Evolutionary conservation across 805 yeast genomes (phyloP).

Genomic region (Tetrapisispora fleetii): DNA sequence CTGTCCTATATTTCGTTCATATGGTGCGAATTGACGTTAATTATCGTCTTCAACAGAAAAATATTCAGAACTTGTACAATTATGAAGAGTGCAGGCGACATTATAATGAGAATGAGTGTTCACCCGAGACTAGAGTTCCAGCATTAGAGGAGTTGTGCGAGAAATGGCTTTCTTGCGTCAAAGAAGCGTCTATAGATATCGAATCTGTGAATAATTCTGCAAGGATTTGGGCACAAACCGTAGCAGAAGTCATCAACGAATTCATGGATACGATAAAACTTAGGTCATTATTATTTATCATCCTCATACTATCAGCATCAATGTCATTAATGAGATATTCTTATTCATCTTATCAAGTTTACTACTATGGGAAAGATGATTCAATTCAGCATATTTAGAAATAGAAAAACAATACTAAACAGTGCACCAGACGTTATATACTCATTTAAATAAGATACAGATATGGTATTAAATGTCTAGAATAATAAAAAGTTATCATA

Average conservation of each 20-base stretch:
- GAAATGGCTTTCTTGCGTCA: conserved; percentile 74
- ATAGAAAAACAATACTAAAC: background rate
- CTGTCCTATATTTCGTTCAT: conserved; percentile 40
- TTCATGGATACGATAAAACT: conserved; percentile 62
- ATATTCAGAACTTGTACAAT: conserved; percentile 48
- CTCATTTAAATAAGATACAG: background rate
- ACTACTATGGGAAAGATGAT: conserved; percentile 3
- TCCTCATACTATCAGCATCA: conserved; percentile 40
- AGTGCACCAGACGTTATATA: background rate
- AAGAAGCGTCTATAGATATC: conserved; percentile 1
- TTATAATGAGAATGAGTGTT: conserved; percentile 64
- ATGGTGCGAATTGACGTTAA: conserved; percentile 63
- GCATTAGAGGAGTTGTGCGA: conserved; percentile 62
- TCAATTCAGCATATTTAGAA: background rate
- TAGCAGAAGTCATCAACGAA: conserved; percentile 74
- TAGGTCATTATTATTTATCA: conserved; percentile 49
- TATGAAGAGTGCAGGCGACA: conserved; percentile 60
- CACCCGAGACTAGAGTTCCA: conserved; percentile 55
- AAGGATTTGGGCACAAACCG: conserved; percentile 65
- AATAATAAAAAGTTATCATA: too few relatives aligned
- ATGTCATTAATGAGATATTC: conserved; percentile 42
- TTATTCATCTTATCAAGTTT: conserved; percentile 35
- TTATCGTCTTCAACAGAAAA: conserved; percentile 53
- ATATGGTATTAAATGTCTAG: too few relatives aligned
- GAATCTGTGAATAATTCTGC: conserved; percentile 32